Conservation (phyloP, 2,329 filamentous ascomycete genomes). For the Paraphaeosphaeria sporulosa region DNA sequence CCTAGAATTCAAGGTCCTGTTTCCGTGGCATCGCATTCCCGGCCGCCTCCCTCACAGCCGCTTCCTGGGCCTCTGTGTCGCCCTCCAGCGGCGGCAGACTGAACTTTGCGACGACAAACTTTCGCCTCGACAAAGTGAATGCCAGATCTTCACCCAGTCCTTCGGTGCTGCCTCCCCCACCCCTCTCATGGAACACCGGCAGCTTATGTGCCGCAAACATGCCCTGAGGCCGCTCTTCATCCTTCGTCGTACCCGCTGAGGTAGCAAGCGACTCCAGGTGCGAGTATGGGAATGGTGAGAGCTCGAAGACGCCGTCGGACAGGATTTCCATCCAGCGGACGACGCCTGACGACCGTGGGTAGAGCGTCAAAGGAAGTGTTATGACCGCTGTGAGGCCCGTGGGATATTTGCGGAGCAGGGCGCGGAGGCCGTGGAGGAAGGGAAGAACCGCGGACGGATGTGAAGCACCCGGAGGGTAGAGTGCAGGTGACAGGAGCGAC, state of each 20-base stretch:
- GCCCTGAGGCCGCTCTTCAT: slow-evolving; percentile 83
- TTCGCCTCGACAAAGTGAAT: slow-evolving; percentile 84
- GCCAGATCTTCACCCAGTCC: slow-evolving; percentile 83
- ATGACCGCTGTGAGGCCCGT: slow-evolving; percentile 74
- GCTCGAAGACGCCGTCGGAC: slow-evolving; percentile 84
- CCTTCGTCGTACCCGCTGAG: slow-evolving; percentile 60
- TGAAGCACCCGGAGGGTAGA: slow-evolving; percentile 75
- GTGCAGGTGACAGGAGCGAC: slow-evolving; percentile 81
- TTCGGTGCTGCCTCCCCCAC: slow-evolving; percentile 73
- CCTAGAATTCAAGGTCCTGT: slow-evolving; percentile 72
- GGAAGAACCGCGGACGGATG: slow-evolving; percentile 77
- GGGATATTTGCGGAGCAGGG: slow-evolving; percentile 73
- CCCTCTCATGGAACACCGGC: slow-evolving; percentile 86
- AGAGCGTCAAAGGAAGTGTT: slow-evolving; percentile 81
- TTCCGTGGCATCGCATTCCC: slow-evolving; percentile 61
- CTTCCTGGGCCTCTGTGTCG: slow-evolving; percentile 69
- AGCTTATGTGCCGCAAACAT: slow-evolving; percentile 83
- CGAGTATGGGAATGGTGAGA: slow-evolving; percentile 74
- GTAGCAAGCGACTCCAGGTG: slow-evolving; percentile 59
- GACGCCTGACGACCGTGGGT: slow-evolving; percentile 76
- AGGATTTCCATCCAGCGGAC: slow-evolving; percentile 87
- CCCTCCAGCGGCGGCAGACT: slow-evolving; percentile 87
- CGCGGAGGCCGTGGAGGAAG: slow-evolving; percentile 81
- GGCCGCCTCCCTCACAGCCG: slow-evolving; percentile 44
- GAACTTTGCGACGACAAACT: slow-evolving; percentile 86